phyloP scores from a whole-genome alignment of 2,329 filamentous ascomycete species.

The Epichloe glyceriae region DNA sequence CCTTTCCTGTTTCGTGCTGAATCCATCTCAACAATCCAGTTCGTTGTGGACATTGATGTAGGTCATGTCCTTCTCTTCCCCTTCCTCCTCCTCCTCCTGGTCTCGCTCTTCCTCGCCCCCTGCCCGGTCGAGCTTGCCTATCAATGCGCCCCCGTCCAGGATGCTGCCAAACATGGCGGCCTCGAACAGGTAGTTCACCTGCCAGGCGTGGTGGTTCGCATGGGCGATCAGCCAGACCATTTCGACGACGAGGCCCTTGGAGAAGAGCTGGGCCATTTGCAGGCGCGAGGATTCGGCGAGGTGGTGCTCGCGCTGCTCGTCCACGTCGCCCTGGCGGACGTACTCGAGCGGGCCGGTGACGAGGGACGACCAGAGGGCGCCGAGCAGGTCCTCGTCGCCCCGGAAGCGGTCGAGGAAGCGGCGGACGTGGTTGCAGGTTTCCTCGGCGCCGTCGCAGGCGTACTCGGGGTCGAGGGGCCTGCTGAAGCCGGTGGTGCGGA shows the following conservation, averaged over 20 bases:
- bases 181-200: conserved; percentile 19
- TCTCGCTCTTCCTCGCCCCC: background rate
- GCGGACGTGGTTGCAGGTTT: conserved; percentile 10
- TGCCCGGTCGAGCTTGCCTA: conserved; percentile 16
- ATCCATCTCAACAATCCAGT: too few species aligned
- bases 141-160: conserved; percentile 15
- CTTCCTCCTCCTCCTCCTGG: too few species aligned
- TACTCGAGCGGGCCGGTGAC: conserved; percentile 10
- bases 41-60: too few species aligned
- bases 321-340: conserved; percentile 8
- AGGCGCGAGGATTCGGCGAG: conserved; percentile 8
- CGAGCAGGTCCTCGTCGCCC: conserved; percentile 4
- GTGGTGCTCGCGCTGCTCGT: conserved; percentile 7
- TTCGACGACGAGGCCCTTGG: conserved; percentile 8
- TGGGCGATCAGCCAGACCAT: conserved; percentile 12
- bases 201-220: conserved; percentile 16
- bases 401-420: conserved; percentile 5
- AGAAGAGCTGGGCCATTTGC: conserved; percentile 13
- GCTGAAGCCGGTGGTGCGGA: conserved; percentile 15
- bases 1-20: too few species aligned
- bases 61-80: too few species aligned
- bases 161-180: conserved; percentile 22
- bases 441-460: conserved; percentile 10
- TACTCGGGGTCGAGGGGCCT: conserved; percentile 9
- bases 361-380: conserved; percentile 9